phyloP scores from a whole-genome alignment of 257 asterid genomes.

The Ehretia macrophylla region DNA sequence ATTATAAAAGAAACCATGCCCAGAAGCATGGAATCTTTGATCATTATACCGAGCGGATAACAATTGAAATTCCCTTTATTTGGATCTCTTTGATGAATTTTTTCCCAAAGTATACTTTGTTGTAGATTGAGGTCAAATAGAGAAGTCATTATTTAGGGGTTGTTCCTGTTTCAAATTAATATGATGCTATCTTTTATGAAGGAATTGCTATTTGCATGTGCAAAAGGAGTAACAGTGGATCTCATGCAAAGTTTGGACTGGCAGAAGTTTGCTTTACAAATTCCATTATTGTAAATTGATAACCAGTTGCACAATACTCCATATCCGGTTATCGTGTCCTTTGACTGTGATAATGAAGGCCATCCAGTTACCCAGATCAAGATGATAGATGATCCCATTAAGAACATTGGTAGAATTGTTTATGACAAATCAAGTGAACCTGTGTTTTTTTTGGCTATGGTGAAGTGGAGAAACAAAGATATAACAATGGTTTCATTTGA shows the following conservation, averaged over 20 bases:
- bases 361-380: conserved; percentile 40
- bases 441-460: conserved; percentile 64
- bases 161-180: too few species aligned
- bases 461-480: conserved; percentile 85
- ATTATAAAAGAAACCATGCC: too few species aligned
- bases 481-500: conserved; percentile 67
- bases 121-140: not conserved
- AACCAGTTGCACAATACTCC: conserved; percentile 63
- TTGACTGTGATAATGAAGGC: conserved; percentile 53
- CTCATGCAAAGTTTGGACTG: too few species aligned
- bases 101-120: conserved; percentile 63
- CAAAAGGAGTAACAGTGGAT: conserved; percentile 59
- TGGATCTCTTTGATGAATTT: too few species aligned
- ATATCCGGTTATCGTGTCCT: conserved; percentile 85
- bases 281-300: too few species aligned
- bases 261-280: too few species aligned
- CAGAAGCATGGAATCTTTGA: conserved; percentile 49
- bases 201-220: conserved; percentile 90
- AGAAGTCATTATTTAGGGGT: not conserved
- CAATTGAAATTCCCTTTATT: too few species aligned
- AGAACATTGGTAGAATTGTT: conserved; percentile 29
- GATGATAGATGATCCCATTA: conserved; percentile 32
- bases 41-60: too few species aligned
- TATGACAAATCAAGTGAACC: conserved; percentile 67
- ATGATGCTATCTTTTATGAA: conserved; percentile 10